Conservation (phyloP, 2,329 filamentous ascomycete genomes). For the Ophioceras dolichostomum region DNA sequence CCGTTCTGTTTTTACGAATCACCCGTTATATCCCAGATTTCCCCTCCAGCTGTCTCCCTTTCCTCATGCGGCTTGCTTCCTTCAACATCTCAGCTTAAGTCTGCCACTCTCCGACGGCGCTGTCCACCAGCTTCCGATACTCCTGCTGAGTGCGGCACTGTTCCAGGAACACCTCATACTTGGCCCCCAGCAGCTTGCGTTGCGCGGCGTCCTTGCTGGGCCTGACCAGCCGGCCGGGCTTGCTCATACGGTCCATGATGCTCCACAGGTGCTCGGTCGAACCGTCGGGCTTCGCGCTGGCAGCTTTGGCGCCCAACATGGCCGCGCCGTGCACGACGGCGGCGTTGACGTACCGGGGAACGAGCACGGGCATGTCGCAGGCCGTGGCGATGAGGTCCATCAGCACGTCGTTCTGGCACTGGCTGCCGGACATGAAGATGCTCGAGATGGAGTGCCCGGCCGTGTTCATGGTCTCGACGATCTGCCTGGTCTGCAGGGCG, state of each 20-base stretch:
- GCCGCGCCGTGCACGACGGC: slow-evolving; percentile 96
- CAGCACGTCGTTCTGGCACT: slow-evolving; percentile 89
- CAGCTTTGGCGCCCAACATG: slow-evolving; percentile 97
- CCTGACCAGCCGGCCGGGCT: slow-evolving; percentile 73
- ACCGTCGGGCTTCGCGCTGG: slow-evolving; percentile 57
- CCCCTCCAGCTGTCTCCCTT: too few relatives aligned
- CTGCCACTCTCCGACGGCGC: slow-evolving; percentile 30
- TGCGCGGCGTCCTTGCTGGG: slow-evolving; percentile 61
- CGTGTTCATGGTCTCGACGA: slow-evolving; percentile 86
- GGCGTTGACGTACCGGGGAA: slow-evolving; percentile 86
- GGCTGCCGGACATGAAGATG: slow-evolving; percentile 98
- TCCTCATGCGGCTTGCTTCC: too few relatives aligned
- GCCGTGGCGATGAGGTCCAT: slow-evolving; percentile 86
- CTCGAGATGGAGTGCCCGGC: slow-evolving; percentile 77
- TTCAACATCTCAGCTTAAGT: too few relatives aligned
- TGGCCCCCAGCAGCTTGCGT: slow-evolving; percentile 70
- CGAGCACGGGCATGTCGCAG: slow-evolving; percentile 85
- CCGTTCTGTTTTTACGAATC: too few relatives aligned
- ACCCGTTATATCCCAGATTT: too few relatives aligned
- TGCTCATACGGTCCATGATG: slow-evolving; percentile 97
- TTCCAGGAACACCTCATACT: slow-evolving; percentile 93
- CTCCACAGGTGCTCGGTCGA: slow-evolving; percentile 82
- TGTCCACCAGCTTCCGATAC: slow-evolving; percentile 71
- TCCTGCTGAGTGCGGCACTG: slow-evolving; percentile 76
- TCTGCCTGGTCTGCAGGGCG: slow-evolving; percentile 90